phyloP scores from a whole-genome alignment of 2,329 filamentous ascomycete species.

The Xylariomycetidae sp. region DNA sequence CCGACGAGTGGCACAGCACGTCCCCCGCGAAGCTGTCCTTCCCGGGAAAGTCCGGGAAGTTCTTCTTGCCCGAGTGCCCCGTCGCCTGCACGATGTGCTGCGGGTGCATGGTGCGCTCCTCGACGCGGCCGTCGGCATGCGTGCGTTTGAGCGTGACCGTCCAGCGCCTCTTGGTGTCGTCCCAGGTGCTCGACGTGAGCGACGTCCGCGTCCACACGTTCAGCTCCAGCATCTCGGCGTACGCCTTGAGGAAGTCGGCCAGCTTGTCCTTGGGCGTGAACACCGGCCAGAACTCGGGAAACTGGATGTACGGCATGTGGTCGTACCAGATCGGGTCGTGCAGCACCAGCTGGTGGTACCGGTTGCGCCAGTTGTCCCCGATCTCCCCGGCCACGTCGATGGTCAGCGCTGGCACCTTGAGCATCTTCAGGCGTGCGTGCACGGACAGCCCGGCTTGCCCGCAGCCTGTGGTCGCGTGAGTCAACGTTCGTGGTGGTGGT shows the following conservation, averaged over 20 bases:
- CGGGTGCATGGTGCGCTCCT: slow-evolving; percentile 52
- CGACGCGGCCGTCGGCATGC: slow-evolving; percentile 21
- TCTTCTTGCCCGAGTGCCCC: slow-evolving; percentile 62
- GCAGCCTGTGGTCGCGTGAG: slow-evolving; percentile 31
- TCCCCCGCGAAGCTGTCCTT: slow-evolving; percentile 45
- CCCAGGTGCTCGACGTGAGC: slow-evolving; percentile 39
- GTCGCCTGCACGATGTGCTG: slow-evolving; percentile 62
- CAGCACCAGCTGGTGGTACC: slow-evolving; percentile 51
- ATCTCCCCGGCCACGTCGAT: slow-evolving; percentile 45
- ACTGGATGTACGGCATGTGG: slow-evolving; percentile 54
- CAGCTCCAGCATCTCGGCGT: slow-evolving; percentile 55
- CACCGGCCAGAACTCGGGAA: slow-evolving; percentile 56
- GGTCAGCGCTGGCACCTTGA: slow-evolving; percentile 43
- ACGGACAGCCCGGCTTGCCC: slow-evolving; percentile 49
- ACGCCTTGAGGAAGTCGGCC: slow-evolving; percentile 57
- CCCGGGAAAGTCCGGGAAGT: slow-evolving; percentile 52
- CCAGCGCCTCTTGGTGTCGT: slow-evolving; percentile 46
- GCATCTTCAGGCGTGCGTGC: slow-evolving; percentile 49
- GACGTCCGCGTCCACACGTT: slow-evolving; percentile 55
- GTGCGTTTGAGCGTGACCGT: slow-evolving; percentile 33
- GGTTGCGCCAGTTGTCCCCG: slow-evolving; percentile 55
- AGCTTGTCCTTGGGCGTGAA: slow-evolving; percentile 65
- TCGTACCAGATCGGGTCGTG: slow-evolving; percentile 58
- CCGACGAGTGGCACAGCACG: slow-evolving; percentile 48
- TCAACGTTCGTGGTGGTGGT: no score